phyloP scores from a whole-genome alignment of 1,139 yeast species.

The Yamadazyma sp. region DNA sequence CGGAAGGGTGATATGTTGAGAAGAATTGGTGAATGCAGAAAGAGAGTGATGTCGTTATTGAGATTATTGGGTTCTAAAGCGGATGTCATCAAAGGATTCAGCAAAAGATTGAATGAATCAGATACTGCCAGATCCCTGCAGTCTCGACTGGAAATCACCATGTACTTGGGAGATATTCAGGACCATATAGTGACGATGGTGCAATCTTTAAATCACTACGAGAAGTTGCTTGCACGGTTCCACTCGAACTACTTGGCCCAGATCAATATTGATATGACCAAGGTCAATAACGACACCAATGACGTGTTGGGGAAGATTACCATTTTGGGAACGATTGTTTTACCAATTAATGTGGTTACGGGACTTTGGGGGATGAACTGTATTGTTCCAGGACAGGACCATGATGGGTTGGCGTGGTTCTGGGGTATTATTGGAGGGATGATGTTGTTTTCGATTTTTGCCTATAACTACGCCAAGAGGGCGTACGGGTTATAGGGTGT shows the following conservation, averaged over 20 bases:
- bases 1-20: constrained; percentile 92
- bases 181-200: constrained; percentile 96
- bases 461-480: constrained; percentile 43
- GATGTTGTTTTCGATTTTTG: constrained; percentile 37
- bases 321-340: constrained; percentile 87
- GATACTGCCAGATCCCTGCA: constrained; percentile 42
- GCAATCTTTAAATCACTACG: constrained; percentile 90
- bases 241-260: constrained; percentile 96
- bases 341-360: constrained; percentile 91
- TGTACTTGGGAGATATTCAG: constrained; percentile 90
- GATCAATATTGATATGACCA: constrained; percentile 94
- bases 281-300: constrained; percentile 95
- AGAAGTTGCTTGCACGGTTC: constrained; percentile 85
- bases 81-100: constrained; percentile 92
- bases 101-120: constrained; percentile 87
- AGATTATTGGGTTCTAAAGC: constrained; percentile 89
- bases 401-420: constrained; percentile 78
- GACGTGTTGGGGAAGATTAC: constrained; percentile 94
- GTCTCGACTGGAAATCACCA: constrained; percentile 55
- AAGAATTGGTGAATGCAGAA: constrained; percentile 92
- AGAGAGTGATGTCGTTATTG: constrained; percentile 86
- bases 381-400: constrained; percentile 87
- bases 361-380: constrained; percentile 99
- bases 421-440: constrained; percentile 42
- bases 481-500: constrained; percentile 38